These are phyloP conservation scores for Helichrysum umbraculigerum DNA, from an alignment of 129 eudicot genomes.

Conservation along the genomic window DNA sequence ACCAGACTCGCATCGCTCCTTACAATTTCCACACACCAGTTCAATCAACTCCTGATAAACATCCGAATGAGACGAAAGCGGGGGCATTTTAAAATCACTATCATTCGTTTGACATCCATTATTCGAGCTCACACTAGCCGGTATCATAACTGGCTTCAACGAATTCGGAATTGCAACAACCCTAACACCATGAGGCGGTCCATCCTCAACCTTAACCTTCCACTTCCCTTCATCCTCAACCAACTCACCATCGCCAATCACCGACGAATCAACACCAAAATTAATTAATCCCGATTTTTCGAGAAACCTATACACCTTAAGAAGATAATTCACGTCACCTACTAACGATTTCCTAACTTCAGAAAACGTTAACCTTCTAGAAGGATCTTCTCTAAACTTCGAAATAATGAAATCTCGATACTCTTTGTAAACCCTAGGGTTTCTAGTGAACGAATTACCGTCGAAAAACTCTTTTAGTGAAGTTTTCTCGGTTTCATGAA, in stretches of 20 bases:
- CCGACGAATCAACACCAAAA: slow-evolving; percentile 33
- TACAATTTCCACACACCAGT: slow-evolving; percentile 71
- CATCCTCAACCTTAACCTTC: slow-evolving; percentile 88
- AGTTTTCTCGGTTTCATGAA: slow-evolving; percentile 69
- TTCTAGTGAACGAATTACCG: slow-evolving; percentile 61
- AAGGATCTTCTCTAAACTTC: slow-evolving; percentile 75
- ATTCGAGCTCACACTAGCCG: slow-evolving; percentile 24
- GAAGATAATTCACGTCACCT: slow-evolving; percentile 66
- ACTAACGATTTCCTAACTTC: slow-evolving; percentile 81
- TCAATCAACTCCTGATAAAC: slow-evolving; percentile 52
- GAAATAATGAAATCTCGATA: slow-evolving; percentile 87
- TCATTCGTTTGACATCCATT: slow-evolving; percentile 29
- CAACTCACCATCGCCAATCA: slow-evolving; percentile 27
- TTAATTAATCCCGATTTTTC: slow-evolving; percentile 89
- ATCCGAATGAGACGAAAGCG: slow-evolving; percentile 78
- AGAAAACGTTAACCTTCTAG: slow-evolving; percentile 70
- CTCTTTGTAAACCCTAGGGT: slow-evolving; percentile 88
- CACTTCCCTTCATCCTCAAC: slow-evolving; percentile 41
- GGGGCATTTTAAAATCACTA: slow-evolving; percentile 56
- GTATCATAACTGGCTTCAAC: slow-evolving; percentile 54
- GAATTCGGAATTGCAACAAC: slow-evolving; percentile 85
- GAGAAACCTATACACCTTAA: slow-evolving; percentile 66
- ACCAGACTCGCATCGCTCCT: slow-evolving; percentile 49
- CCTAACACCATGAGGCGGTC: slow-evolving; percentile 90
- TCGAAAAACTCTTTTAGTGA: slow-evolving; percentile 77